Conservation (phyloP, 176 grass and related monocot species). For the Oryza meyeriana region DNA sequence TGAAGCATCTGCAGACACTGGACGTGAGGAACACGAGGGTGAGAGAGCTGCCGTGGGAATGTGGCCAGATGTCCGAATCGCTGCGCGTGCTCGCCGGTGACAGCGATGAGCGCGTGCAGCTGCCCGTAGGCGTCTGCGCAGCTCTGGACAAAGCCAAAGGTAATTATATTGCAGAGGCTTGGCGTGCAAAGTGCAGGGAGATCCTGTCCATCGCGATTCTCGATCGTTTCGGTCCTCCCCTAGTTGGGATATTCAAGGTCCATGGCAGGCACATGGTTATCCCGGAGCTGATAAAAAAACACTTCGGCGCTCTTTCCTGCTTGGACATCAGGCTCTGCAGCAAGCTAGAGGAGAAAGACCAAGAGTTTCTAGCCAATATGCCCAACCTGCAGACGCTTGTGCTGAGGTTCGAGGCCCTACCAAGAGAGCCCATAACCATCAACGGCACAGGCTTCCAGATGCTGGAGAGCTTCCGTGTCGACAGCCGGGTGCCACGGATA, state of each 20-base stretch:
- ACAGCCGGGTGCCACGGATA: background rate
- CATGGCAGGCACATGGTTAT: background rate
- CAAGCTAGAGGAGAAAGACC: background rate
- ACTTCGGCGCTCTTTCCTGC: background rate
- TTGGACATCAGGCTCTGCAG: conserved; percentile 1
- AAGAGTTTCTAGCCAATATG: background rate
- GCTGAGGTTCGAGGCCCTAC: background rate
- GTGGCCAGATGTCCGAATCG: background rate
- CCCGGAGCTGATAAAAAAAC: background rate
- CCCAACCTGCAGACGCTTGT: background rate
- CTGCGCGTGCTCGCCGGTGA: background rate
- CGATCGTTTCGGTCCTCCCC: background rate
- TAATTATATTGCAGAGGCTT: background rate
- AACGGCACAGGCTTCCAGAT: background rate
- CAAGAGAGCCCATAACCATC: background rate
- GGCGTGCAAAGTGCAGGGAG: background rate
- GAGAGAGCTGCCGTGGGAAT: background rate
- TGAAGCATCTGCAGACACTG: background rate
- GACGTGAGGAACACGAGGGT: background rate
- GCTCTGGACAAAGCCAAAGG: background rate
- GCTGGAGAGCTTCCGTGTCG: background rate
- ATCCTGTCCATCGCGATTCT: background rate
- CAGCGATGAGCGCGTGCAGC: too few species aligned
- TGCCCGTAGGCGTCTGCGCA: background rate
- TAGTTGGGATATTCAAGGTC: background rate